These are phyloP conservation scores for Stromatinia cepivora DNA, from an alignment of 2,329 filamentous ascomycete species.

Conservation along the genomic window DNA sequence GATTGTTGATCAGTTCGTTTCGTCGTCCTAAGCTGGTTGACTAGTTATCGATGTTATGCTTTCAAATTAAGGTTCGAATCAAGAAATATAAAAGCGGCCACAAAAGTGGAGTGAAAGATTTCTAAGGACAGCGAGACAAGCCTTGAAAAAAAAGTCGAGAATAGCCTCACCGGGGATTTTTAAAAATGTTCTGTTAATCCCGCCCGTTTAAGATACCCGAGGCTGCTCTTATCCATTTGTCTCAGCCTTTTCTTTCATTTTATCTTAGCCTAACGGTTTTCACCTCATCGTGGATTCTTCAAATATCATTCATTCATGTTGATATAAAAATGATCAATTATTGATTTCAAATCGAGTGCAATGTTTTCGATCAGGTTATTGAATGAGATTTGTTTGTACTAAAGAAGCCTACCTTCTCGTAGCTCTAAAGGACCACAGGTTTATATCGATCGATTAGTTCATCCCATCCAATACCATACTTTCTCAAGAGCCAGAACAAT, in stretches of 20 bases:
- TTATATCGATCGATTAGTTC: neutral
- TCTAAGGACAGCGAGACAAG: conserved; percentile 1
- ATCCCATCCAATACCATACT: too few species aligned
- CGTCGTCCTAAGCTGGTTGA: conserved; percentile 13
- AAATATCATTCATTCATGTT: neutral
- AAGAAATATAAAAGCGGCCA: conserved; percentile 21
- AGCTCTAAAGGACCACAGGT: neutral
- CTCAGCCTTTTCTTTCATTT: neutral
- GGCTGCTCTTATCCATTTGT: conserved; percentile 1
- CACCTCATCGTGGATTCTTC: neutral
- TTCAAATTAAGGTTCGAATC: conserved; percentile 2
- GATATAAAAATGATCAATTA: too few species aligned
- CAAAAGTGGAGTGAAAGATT: conserved; percentile 13
- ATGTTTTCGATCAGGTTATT: neutral
- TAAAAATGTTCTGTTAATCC: neutral
- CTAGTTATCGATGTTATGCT: conserved; percentile 8
- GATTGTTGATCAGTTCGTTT: neutral
- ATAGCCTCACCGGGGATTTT: conserved; percentile 8
- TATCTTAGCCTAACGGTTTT: neutral
- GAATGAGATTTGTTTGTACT: neutral
- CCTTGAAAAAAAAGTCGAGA: neutral
- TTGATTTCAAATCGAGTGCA: neutral
- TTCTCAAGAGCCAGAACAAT: too few species aligned
- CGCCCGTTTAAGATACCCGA: conserved; percentile 8
- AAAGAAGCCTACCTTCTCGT: neutral